A percentile compares a stretch with the other conserved stretches of the same genome.
Conservation (phyloP, 2,329 filamentous ascomycete genomes). For the Knufia fluminis region DNA sequence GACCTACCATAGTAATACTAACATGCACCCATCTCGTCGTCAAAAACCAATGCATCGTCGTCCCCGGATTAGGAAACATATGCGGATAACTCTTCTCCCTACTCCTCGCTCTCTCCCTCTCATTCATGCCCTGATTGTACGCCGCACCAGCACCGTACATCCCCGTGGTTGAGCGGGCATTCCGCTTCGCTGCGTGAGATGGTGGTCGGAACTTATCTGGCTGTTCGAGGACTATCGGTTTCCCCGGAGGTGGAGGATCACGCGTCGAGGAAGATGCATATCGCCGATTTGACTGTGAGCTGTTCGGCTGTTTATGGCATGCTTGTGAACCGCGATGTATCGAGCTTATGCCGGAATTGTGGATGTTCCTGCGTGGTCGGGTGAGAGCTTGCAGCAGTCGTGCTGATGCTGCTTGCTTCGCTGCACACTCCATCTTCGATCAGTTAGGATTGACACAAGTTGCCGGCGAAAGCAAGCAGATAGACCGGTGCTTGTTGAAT, state of each 20-base stretch:
- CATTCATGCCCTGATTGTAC: constrained; percentile 32
- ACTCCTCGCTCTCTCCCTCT: constrained; percentile 58
- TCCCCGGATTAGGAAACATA: constrained; percentile 75
- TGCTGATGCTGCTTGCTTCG: constrained; percentile 1
- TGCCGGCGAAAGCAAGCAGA: too few relatives aligned
- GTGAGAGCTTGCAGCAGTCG: constrained; percentile 1
- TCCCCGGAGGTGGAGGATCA: constrained; percentile 25
- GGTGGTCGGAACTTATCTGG: constrained; percentile 85
- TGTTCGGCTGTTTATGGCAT: not conserved
- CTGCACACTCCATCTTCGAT: not conserved
- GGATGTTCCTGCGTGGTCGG: not conserved
- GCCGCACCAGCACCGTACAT: constrained; percentile 66
- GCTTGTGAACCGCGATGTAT: not conserved
- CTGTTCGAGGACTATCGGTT: constrained; percentile 68
- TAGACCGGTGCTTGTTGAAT: too few relatives aligned
- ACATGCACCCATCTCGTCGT: constrained; percentile 67
- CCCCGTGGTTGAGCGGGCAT: constrained; percentile 45
- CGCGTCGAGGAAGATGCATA: constrained; percentile 5
- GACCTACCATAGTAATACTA: constrained; percentile 67
- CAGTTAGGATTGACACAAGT: not conserved
- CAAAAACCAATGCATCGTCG: constrained; percentile 76
- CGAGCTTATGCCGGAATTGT: not conserved
- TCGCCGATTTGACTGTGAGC: not conserved
- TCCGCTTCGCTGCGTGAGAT: constrained; percentile 68
- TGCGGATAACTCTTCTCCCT: constrained; percentile 69